Percentiles rank a stretch among this genome's conserved stretches.
Conservation (phyloP, 208 protist species). For the Leptomonas pyrrhocoris region DNA sequence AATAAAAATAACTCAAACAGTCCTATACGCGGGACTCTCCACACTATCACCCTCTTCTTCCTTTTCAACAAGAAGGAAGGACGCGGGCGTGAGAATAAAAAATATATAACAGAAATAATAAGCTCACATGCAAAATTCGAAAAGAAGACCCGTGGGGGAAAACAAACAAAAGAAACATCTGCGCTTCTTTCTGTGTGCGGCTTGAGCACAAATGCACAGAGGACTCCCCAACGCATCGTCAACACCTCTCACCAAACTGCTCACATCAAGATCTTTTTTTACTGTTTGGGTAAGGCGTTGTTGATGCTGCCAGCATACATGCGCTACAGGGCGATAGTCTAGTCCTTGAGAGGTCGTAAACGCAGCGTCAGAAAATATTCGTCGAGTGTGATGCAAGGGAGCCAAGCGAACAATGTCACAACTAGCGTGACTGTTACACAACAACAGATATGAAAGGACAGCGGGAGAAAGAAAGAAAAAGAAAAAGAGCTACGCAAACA, state of each 20-base stretch:
- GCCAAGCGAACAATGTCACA: slow-evolving; percentile 12
- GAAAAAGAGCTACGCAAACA: background rate
- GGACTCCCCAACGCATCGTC: background rate
- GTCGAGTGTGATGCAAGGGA: slow-evolving; percentile 1
- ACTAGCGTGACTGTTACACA: background rate
- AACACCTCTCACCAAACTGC: background rate
- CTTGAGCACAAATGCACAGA: background rate
- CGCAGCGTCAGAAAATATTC: no score
- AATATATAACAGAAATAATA: no score
- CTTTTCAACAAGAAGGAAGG: background rate
- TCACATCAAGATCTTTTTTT: no score
- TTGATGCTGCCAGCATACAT: no score
- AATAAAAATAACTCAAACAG: no score
- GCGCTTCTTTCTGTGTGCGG: background rate
- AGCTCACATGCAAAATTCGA: slow-evolving; percentile 22
- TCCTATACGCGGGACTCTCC: no score
- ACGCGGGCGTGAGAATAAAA: background rate
- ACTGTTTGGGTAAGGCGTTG: no score
- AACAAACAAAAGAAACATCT: slow-evolving; percentile 4
- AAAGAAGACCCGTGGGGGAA: slow-evolving; percentile 9
- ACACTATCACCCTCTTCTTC: background rate
- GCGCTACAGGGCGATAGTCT: no score
- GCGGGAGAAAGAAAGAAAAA: slow-evolving; percentile 8
- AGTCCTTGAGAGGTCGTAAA: background rate
- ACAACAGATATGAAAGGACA: background rate